Conservation (phyloP, 139 green algal species). For the Tetradesmus obliquus region DNA sequence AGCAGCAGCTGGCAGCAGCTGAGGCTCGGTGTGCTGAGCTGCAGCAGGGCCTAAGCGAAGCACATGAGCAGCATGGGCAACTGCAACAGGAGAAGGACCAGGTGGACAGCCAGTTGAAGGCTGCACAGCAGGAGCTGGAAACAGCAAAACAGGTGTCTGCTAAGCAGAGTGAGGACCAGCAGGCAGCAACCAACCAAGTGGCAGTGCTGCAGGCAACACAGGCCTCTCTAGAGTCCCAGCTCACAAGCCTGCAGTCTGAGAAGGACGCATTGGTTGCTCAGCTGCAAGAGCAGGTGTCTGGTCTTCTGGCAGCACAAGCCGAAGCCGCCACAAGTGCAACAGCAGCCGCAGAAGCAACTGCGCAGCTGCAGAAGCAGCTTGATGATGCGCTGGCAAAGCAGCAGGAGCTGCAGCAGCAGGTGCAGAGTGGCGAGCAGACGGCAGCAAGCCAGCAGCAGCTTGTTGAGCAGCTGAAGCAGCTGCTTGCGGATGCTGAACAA, state of each 20-base stretch:
- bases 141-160: neutral
- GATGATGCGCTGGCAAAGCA: neutral
- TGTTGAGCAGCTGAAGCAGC: neutral
- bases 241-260: neutral
- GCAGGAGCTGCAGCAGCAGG: neutral
- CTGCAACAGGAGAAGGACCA: slow-evolving; percentile 2
- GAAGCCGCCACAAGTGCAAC: neutral
- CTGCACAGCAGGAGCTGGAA: neutral
- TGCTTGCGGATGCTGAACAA: neutral
- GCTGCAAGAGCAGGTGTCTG: neutral
- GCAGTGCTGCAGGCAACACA: neutral
- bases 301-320: neutral
- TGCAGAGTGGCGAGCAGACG: neutral
- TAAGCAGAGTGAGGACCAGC: neutral
- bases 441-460: neutral
- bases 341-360: neutral
- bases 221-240: neutral
- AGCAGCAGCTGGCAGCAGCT: slow-evolving; percentile 10
- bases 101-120: neutral
- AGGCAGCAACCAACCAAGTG: neutral
- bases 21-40: neutral
- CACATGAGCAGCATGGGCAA: neutral
- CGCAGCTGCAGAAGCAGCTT: slow-evolving; percentile 10
- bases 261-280: neutral
- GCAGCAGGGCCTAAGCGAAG: neutral